These are phyloP conservation scores for Candida methanosorbosa DNA, from an alignment of 805 yeast species.

Conservation along the genomic window DNA sequence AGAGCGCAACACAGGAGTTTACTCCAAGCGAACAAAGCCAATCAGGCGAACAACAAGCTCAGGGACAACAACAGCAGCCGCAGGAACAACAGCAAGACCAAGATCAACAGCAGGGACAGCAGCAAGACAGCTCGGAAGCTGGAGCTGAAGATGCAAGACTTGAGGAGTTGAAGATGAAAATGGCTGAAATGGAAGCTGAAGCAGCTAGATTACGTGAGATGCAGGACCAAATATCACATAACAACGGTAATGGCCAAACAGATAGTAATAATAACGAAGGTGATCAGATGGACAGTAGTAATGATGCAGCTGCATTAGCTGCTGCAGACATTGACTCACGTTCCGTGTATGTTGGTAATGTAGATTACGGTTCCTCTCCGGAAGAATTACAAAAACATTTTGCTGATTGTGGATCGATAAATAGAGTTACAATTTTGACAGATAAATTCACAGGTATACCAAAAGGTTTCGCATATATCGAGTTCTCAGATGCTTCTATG, in stretches of 20 bases:
- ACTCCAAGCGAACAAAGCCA: too few species aligned
- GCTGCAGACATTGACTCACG: slow-evolving; percentile 59
- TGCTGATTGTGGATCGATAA: slow-evolving; percentile 59
- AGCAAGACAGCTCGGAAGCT: neutral
- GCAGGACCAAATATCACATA: slow-evolving; percentile 29
- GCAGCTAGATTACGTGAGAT: slow-evolving; percentile 52
- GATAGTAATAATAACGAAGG: slow-evolving; percentile 5
- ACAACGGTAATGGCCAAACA: slow-evolving; percentile 1
- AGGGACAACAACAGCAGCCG: slow-evolving; percentile 1
- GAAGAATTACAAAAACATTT: slow-evolving; percentile 73
- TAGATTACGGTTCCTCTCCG: slow-evolving; percentile 72
- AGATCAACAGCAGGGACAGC: neutral
- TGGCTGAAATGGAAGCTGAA: slow-evolving; percentile 53
- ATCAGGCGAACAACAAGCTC: too few species aligned
- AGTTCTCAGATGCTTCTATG: slow-evolving; percentile 59
- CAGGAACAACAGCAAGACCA: neutral
- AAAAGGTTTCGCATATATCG: slow-evolving; percentile 82
- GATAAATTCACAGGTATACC: slow-evolving; percentile 76
- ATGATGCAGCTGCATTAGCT: slow-evolving; percentile 9
- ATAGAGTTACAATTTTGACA: slow-evolving; percentile 68
- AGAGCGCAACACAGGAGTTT: neutral
- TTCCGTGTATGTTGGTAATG: slow-evolving; percentile 76
- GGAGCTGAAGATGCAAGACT: slow-evolving; percentile 15
- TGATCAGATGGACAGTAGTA: slow-evolving; percentile 4
- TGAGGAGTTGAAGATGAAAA: slow-evolving; percentile 32